Evolutionary conservation across 2,329 filamentous ascomycete genomes (phyloP).

Genomic region (Grosmannia serpens): DNA sequence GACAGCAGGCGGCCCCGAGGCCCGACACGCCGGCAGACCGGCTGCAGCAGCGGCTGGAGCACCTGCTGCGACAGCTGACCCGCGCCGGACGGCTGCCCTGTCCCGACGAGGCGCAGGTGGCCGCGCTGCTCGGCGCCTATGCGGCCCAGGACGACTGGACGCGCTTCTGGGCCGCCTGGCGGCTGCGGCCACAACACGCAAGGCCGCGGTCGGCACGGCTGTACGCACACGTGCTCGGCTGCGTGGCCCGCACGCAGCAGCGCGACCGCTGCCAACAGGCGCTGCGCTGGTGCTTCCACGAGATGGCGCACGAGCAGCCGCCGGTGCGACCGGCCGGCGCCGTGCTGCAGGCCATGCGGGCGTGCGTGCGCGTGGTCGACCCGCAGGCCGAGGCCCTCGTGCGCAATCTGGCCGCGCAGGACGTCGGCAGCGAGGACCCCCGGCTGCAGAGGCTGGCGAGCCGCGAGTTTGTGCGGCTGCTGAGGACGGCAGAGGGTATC

Average conservation of each 20-base stretch:
- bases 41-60: slow-evolving; percentile 33
- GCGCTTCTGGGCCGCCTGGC: slow-evolving; percentile 51
- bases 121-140: slow-evolving; percentile 34
- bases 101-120: slow-evolving; percentile 24
- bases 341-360: slow-evolving; percentile 36
- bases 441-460: background rate
- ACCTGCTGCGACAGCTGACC: slow-evolving; percentile 25
- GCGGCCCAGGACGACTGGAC: slow-evolving; percentile 37
- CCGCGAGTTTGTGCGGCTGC: slow-evolving; percentile 9
- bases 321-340: slow-evolving; percentile 30
- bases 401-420: slow-evolving; percentile 7
- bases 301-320: slow-evolving; percentile 46
- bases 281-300: slow-evolving; percentile 41
- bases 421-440: slow-evolving; percentile 4
- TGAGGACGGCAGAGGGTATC: background rate
- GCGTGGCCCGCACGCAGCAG: slow-evolving; percentile 33
- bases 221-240: slow-evolving; percentile 42
- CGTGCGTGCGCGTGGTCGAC: slow-evolving; percentile 45
- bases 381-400: slow-evolving; percentile 29
- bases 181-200: slow-evolving; percentile 38
- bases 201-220: slow-evolving; percentile 36
- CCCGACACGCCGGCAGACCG: slow-evolving; percentile 18
- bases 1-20: background rate
- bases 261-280: slow-evolving; percentile 32
- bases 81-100: slow-evolving; percentile 21